phyloP scores from a whole-genome alignment of 148 eudicot species.

The Suaeda aralocaspica region DNA sequence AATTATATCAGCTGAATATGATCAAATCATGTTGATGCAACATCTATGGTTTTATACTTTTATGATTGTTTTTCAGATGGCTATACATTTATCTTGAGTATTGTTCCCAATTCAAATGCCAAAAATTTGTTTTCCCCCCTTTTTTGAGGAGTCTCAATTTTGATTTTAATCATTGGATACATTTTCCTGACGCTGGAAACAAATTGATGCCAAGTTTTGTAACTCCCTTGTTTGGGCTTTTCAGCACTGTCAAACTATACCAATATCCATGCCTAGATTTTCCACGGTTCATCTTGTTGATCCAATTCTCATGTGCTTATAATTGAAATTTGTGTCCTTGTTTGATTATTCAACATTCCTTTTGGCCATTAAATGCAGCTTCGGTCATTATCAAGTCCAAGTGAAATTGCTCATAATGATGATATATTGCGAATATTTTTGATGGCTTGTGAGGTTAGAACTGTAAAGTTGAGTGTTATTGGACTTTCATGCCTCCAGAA shows the following conservation, averaged over 20 bases:
- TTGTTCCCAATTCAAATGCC: background rate
- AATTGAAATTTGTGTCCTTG: background rate
- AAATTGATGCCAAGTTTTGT: background rate
- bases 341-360: background rate
- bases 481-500: constrained; percentile 97
- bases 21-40: background rate
- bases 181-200: background rate
- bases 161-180: no score
- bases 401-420: constrained; percentile 88
- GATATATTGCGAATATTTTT: constrained; percentile 90
- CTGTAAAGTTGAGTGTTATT: constrained; percentile 84
- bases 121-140: no score
- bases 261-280: background rate
- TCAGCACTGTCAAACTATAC: background rate
- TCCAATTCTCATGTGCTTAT: background rate
- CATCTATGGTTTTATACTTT: background rate
- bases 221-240: background rate
- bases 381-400: constrained; percentile 77
- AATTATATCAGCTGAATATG: background rate
- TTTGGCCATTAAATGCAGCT: constrained; percentile 52
- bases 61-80: background rate
- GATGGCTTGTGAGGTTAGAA: constrained; percentile 94
- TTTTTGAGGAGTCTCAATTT: no score
- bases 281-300: background rate
- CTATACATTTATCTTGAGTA: background rate